phyloP scores from a whole-genome alignment of 2,329 filamentous ascomycete species.

The Elsinoe fawcettii region DNA sequence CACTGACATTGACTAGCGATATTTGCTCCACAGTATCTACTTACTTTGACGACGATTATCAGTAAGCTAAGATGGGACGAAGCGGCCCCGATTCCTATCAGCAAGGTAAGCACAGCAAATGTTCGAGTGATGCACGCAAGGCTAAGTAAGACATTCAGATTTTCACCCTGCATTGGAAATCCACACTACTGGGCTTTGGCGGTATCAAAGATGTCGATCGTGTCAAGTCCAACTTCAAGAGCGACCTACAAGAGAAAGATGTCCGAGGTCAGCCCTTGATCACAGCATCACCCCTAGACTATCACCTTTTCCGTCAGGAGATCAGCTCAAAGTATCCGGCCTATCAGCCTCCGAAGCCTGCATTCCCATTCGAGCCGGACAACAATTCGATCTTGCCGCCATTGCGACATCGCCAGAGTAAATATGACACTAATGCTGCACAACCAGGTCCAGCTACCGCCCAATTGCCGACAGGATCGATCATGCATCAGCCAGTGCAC shows the following conservation, averaged over 20 bases:
- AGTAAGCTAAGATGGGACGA: slow-evolving; percentile 49
- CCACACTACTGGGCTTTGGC: slow-evolving; percentile 76
- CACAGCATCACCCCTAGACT: slow-evolving; percentile 88
- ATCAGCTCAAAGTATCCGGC: slow-evolving; percentile 97
- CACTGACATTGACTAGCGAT: slow-evolving; percentile 36
- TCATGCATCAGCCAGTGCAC: slow-evolving; percentile 91
- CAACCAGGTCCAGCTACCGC: slow-evolving; percentile 28
- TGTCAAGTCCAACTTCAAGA: slow-evolving; percentile 62
- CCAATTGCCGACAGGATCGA: slow-evolving; percentile 52
- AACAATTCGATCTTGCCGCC: slow-evolving; percentile 86
- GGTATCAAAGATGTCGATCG: slow-evolving; percentile 64
- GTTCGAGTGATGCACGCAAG: neutral
- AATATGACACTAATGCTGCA: slow-evolving; percentile 39
- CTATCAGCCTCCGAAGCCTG: slow-evolving; percentile 78
- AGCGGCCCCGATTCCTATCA: slow-evolving; percentile 50
- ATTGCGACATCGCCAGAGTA: slow-evolving; percentile 58
- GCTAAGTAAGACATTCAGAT: slow-evolving; percentile 44
- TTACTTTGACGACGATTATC: slow-evolving; percentile 60
- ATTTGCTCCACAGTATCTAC: slow-evolving; percentile 53
- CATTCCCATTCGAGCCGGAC: slow-evolving; percentile 79
- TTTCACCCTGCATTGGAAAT: slow-evolving; percentile 85
- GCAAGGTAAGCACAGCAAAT: slow-evolving; percentile 26
- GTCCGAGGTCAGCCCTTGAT: slow-evolving; percentile 66
- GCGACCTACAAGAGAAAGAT: slow-evolving; percentile 44
- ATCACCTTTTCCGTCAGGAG: slow-evolving; percentile 92